Conservation (phyloP, 257 asterid genomes). For the Capsicum baccatum region DNA sequence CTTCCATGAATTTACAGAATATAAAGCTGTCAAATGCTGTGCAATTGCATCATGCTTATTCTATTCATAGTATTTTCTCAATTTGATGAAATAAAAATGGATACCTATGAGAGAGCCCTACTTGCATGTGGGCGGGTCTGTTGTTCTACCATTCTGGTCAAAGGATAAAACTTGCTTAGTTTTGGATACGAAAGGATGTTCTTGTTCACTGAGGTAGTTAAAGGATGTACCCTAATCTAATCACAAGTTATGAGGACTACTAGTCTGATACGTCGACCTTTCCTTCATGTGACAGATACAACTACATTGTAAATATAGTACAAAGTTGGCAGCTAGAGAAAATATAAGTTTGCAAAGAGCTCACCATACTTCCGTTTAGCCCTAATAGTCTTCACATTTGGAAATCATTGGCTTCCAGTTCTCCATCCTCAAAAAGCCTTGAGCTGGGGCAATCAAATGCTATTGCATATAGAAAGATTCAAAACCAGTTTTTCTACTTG, state of each 20-base stretch:
- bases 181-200: background rate
- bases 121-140: background rate
- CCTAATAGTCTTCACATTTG: background rate
- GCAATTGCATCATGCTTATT: constrained; percentile 8
- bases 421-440: constrained; percentile 8
- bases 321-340: background rate
- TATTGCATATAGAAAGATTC: background rate
- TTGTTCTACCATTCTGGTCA: background rate
- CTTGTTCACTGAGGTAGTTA: background rate
- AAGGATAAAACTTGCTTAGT: background rate
- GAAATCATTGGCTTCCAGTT: background rate
- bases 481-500: background rate
- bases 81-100: constrained; percentile 17
- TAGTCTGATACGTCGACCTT: background rate
- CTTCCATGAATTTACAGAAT: constrained; percentile 1
- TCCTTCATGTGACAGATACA: background rate
- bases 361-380: constrained; percentile 3
- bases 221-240: background rate
- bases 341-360: constrained; percentile 1
- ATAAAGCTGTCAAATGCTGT: background rate
- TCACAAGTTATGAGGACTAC: background rate
- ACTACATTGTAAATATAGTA: background rate
- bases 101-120: background rate
- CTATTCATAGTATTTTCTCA: background rate
- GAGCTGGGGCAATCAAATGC: background rate